These are phyloP conservation scores for Maudiozyma humilis DNA, from an alignment of 1,139 yeast genomes.

Conservation along the genomic window DNA sequence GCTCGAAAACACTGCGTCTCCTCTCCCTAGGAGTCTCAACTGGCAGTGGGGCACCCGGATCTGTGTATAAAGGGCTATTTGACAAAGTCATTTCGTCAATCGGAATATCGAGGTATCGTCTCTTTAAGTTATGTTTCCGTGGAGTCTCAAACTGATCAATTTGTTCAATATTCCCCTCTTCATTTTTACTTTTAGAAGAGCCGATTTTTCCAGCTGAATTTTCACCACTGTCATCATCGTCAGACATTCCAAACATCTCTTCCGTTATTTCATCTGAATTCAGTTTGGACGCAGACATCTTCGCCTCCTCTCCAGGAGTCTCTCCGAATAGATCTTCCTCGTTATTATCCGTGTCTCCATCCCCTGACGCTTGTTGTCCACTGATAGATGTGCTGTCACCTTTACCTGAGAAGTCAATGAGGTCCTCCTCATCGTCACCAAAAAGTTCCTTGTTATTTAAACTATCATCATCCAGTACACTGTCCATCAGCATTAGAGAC, in stretches of 20 bases:
- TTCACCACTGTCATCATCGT: constrained; percentile 24
- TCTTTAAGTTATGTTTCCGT: constrained; percentile 14
- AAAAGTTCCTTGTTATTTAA: constrained; percentile 15
- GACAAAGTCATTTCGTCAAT: constrained; percentile 48
- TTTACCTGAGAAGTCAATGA: not conserved
- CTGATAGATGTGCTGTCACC: not conserved
- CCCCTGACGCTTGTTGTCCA: not conserved
- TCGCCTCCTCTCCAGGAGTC: constrained; percentile 14
- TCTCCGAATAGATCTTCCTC: constrained; percentile 31
- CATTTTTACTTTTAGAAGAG: not conserved
- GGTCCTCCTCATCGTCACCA: constrained; percentile 13
- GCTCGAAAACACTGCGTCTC: constrained; percentile 62
- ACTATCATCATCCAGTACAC: constrained; percentile 10
- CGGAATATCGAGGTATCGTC: constrained; percentile 44
- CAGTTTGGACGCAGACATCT: constrained; percentile 7
- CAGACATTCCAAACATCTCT: constrained; percentile 30
- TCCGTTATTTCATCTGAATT: constrained; percentile 28
- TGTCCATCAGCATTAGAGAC: constrained; percentile 5
- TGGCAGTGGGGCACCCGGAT: constrained; percentile 79
- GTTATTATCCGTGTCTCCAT: constrained; percentile 1
- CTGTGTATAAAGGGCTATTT: constrained; percentile 50
- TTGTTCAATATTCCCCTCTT: constrained; percentile 4
- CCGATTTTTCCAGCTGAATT: constrained; percentile 10
- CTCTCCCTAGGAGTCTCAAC: constrained; percentile 49
- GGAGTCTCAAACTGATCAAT: constrained; percentile 9